phyloP scores from a whole-genome alignment of 306 rosid genomes.

The Argentina anserina region DNA sequence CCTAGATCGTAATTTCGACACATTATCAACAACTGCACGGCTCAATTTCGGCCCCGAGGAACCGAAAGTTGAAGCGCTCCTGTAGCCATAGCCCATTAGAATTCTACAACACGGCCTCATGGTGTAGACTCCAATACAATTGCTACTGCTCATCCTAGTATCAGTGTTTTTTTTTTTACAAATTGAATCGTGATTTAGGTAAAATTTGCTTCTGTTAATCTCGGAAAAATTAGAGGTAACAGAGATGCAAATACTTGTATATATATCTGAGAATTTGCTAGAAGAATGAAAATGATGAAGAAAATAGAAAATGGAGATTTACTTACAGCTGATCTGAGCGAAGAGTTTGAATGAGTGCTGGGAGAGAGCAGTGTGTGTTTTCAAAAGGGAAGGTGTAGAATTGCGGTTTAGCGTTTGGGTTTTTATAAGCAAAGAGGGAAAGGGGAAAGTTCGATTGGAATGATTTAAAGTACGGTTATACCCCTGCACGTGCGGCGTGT shows the following conservation, averaged over 20 bases:
- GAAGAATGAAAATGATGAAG: not conserved
- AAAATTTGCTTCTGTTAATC: constrained; percentile 22
- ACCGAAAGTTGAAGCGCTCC: constrained; percentile 47
- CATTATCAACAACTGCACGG: constrained; percentile 22
- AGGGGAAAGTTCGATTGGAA: constrained; percentile 23
- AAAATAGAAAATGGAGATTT: constrained; percentile 1
- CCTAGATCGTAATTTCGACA: constrained; percentile 28
- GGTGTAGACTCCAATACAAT: constrained; percentile 62
- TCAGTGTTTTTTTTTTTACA: not conserved
- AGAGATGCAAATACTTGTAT: not conserved
- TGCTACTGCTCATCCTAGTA: constrained; percentile 48
- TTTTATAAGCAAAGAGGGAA: constrained; percentile 25
- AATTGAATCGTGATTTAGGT: not conserved
- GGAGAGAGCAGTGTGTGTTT: not conserved
- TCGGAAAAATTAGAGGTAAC: constrained; percentile 21
- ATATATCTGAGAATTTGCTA: not conserved
- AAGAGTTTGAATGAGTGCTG: constrained; percentile 25
- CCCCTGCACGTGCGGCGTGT: constrained; percentile 30
- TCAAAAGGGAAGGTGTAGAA: not conserved
- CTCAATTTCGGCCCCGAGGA: constrained; percentile 34
- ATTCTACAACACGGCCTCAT: constrained; percentile 74
- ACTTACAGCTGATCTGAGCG: constrained; percentile 46
- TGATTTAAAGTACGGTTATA: constrained; percentile 14
- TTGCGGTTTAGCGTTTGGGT: not conserved
- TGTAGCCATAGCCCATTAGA: constrained; percentile 35